Percentiles rank a stretch among this genome's conserved stretches.
phyloP scores from a whole-genome alignment of 805 yeast species.

The Lipomyces orientalis region DNA sequence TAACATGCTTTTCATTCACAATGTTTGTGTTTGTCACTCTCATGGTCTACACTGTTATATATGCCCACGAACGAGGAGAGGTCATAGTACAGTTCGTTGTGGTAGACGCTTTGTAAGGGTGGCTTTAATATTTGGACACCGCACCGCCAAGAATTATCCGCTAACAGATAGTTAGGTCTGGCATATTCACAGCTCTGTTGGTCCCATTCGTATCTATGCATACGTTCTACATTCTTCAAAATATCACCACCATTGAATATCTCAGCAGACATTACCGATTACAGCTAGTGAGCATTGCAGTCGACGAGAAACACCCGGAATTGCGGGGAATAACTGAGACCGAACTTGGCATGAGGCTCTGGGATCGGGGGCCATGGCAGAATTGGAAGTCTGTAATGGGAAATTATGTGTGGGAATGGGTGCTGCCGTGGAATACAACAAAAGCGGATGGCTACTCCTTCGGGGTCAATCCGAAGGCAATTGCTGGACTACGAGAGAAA shows the following conservation, averaged over 20 bases:
- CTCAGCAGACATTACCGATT: slow-evolving; percentile 23
- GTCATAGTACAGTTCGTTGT: slow-evolving; percentile 35
- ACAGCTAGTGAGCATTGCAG: slow-evolving; percentile 16
- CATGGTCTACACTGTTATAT: slow-evolving; percentile 21
- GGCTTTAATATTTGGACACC: not conserved
- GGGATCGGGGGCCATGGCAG: slow-evolving; percentile 30
- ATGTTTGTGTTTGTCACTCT: slow-evolving; percentile 30
- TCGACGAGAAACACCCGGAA: slow-evolving; percentile 1
- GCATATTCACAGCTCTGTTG: slow-evolving; percentile 13
- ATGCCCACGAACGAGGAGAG: slow-evolving; percentile 14
- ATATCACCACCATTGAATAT: slow-evolving; percentile 30
- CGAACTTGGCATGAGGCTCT: slow-evolving; percentile 31
- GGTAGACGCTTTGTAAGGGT: slow-evolving; percentile 20
- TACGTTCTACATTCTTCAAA: slow-evolving; percentile 21
- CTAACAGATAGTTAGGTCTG: slow-evolving; percentile 17
- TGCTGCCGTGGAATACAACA: slow-evolving; percentile 35
- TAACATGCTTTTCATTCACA: slow-evolving; percentile 12
- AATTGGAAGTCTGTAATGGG: slow-evolving; percentile 39
- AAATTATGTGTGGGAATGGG: slow-evolving; percentile 36
- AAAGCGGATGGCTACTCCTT: slow-evolving; percentile 27
- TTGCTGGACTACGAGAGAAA: not conserved
- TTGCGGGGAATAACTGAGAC: slow-evolving; percentile 22
- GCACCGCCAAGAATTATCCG: not conserved
- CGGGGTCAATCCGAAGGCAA: slow-evolving; percentile 22
- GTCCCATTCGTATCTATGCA: slow-evolving; percentile 25